Percentiles rank a stretch among this genome's conserved stretches.
phyloP scores from a whole-genome alignment of 345 rosid genomes.

The Arabidopsis arenosa region DNA sequence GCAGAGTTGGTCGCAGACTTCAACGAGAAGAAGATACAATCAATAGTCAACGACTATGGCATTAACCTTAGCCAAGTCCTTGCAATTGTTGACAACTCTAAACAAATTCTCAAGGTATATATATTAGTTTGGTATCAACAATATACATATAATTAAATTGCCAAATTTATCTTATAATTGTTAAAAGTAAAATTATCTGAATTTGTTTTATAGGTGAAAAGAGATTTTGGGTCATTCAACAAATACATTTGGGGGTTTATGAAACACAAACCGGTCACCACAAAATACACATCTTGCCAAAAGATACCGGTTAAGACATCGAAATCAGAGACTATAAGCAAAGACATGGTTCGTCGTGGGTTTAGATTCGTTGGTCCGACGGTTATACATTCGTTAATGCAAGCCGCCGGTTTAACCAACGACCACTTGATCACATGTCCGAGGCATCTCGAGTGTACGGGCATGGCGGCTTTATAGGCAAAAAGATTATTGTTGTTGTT shows the following conservation, averaged over 20 bases:
- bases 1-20: constrained; percentile 56
- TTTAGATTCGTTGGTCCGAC: constrained; percentile 72
- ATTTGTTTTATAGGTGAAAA: constrained; percentile 49
- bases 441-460: constrained; percentile 57
- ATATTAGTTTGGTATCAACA: background rate
- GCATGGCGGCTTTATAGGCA: constrained; percentile 42
- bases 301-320: constrained; percentile 73
- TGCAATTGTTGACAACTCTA: constrained; percentile 62
- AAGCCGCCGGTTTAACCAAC: constrained; percentile 69
- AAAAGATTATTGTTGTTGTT: constrained; percentile 7
- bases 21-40: constrained; percentile 56
- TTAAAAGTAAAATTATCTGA: background rate
- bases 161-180: background rate
- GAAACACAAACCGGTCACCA: constrained; percentile 52
- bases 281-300: constrained; percentile 57
- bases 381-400: constrained; percentile 68
- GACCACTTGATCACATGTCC: constrained; percentile 70
- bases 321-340: constrained; percentile 69
- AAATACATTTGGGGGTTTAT: constrained; percentile 70
- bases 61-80: constrained; percentile 59
- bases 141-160: background rate
- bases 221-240: constrained; percentile 60
- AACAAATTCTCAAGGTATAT: constrained; percentile 58
- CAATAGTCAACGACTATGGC: constrained; percentile 54
- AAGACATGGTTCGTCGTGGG: constrained; percentile 71